A percentile compares a stretch with the other conserved stretches of the same genome.
Conservation (phyloP, 345 rosid genomes). For the Euphorbia tirucalli region DNA sequence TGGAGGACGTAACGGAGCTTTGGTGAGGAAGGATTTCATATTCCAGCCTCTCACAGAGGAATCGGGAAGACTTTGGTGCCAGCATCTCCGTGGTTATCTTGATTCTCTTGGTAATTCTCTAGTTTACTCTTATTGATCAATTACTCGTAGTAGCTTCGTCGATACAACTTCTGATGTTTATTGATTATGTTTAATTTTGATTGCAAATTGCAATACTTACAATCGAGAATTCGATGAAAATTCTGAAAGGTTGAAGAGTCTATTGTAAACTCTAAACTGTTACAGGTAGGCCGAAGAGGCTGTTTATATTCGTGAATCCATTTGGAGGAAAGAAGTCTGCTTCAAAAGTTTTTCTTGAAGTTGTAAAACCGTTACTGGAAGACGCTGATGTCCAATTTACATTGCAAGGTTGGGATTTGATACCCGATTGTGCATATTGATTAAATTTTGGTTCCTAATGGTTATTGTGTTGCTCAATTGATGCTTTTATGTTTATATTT, state of each 20-base stretch:
- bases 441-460: neutral
- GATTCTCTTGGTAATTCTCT: slow-evolving; percentile 57
- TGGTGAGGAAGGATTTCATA: slow-evolving; percentile 63
- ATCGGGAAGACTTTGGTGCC: slow-evolving; percentile 58
- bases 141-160: too few relatives aligned
- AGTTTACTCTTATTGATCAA: neutral
- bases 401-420: slow-evolving; percentile 52
- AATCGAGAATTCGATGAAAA: neutral
- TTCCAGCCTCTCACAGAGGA: slow-evolving; percentile 65
- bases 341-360: slow-evolving; percentile 53
- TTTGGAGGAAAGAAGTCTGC: slow-evolving; percentile 84
- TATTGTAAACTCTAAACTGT: neutral
- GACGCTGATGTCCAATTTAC: slow-evolving; percentile 67
- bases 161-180: too few relatives aligned
- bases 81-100: slow-evolving; percentile 48
- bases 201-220: neutral
- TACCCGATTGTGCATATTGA: neutral
- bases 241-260: neutral
- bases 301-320: slow-evolving; percentile 75
- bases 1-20: slow-evolving; percentile 32
- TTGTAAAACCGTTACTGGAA: slow-evolving; percentile 76
- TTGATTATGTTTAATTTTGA: neutral
- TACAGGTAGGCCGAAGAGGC: slow-evolving; percentile 74
- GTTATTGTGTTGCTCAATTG: neutral
- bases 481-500: neutral